Percentiles rank a stretch among this genome's conserved stretches.
Conservation (phyloP, 148 eudicot genomes). For the Oxyria digyna region DNA sequence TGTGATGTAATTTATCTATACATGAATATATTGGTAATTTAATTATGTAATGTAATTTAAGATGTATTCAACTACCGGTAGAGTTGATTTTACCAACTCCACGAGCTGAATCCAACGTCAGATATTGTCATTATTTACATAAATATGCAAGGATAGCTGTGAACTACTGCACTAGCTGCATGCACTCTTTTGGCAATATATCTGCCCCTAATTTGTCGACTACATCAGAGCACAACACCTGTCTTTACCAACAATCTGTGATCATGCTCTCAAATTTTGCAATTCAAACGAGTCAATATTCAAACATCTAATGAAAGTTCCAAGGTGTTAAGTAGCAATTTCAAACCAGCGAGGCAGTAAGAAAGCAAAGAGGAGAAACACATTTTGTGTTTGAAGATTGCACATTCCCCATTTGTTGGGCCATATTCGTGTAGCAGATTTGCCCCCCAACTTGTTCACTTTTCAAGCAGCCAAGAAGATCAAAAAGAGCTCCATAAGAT, state of each 20-base stretch:
- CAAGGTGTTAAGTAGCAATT: neutral
- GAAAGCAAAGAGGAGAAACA: neutral
- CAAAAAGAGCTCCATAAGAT: neutral
- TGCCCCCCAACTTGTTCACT: too few species aligned
- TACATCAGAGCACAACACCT: neutral
- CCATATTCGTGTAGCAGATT: constrained; percentile 1
- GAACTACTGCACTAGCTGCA: neutral
- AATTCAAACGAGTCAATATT: neutral
- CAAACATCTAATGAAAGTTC: neutral
- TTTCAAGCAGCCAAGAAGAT: neutral
- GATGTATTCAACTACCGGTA: too few species aligned
- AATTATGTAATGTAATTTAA: too few species aligned
- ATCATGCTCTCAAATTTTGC: neutral
- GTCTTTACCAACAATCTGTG: neutral
- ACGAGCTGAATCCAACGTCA: too few species aligned
- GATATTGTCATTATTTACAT: neutral
- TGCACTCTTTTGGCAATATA: too few species aligned
- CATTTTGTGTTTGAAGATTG: neutral
- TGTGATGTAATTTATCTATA: neutral
- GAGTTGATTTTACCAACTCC: too few species aligned
- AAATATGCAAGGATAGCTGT: neutral
- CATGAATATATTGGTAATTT: too few species aligned
- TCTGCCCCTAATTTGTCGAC: neutral
- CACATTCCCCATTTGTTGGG: neutral
- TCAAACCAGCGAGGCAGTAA: too few species aligned